Evolutionary conservation across 768 basidiomycete species (phyloP).

Genomic region (Paxillus ammoniavirescens): DNA sequence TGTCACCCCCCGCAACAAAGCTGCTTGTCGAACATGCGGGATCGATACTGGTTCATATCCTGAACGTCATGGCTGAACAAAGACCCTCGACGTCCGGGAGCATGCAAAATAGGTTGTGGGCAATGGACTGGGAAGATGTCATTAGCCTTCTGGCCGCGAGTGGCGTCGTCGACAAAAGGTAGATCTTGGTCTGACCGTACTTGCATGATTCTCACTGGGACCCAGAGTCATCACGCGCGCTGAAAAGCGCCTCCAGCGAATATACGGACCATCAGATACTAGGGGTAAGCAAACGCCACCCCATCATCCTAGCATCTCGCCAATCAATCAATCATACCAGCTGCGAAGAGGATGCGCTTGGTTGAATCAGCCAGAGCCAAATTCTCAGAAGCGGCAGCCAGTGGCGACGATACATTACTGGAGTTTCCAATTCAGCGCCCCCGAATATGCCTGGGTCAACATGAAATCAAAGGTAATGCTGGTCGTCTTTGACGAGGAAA

Average conservation of each 20-base stretch:
- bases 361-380: constrained; percentile 25
- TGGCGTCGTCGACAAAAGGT: constrained; percentile 34
- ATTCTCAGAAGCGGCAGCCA: constrained; percentile 36
- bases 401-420: neutral
- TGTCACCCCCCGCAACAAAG: constrained; percentile 27
- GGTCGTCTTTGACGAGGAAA: neutral
- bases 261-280: constrained; percentile 25
- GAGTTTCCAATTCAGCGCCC: neutral
- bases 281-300: constrained; percentile 11
- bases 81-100: constrained; percentile 54
- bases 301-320: neutral
- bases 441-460: neutral
- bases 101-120: constrained; percentile 62
- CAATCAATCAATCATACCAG: constrained; percentile 7
- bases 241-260: constrained; percentile 25
- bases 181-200: neutral
- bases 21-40: constrained; percentile 44
- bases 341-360: constrained; percentile 9
- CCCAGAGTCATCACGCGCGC: constrained; percentile 24
- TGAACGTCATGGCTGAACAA: constrained; percentile 55
- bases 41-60: constrained; percentile 46
- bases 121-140: constrained; percentile 65
- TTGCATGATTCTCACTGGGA: neutral
- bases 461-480: neutral
- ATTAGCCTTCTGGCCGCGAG: constrained; percentile 49